Base-by-base conservation (phyloP, 352 stramenopile species). In the Elongisporangium anandrum region DNA sequence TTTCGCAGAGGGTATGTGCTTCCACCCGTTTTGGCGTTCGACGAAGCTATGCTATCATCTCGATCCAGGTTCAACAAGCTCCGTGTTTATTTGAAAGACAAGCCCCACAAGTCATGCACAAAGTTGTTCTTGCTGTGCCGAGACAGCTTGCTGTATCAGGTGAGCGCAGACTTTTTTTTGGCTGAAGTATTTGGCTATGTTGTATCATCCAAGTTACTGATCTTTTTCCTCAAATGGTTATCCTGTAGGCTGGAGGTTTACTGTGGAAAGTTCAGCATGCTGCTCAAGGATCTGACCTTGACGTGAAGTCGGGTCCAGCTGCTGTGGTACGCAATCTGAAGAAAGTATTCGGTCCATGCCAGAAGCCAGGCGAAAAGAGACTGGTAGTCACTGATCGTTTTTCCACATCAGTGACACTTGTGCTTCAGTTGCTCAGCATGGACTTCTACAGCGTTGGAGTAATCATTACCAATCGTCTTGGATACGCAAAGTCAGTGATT, bases 81-180 rank as follows among this genome's bases (percentile, higher is more conserved):
- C 29, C 26, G 56, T 0, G 17, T 58, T 3, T 68, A 21, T 50
- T 48, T 60, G 48, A 54, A 38, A 17, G 52, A 63, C 45, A 58
- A 58, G 39, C 51, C 58, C 4, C 39, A 66, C 49, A 63, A 63
- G 20, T 63, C 24, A 50, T 57, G 54, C 0, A 65, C 59, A 0
- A 65, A 65, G 10, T 23, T 60, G 9, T 69, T 69, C 29, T 57
- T 63, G 50, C 10, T 61, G 47, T 61, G 56, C 49, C 41, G 22
- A 52, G 59, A 63, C 54, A 9, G 63, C 58, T 2, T 63, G 63
- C 51, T 63, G 63, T 59, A 63, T 70, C n/a, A n/a, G n/a, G n/a
- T n/a, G n/a, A n/a, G n/a, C n/a, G n/a, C n/a, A n/a, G n/a, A n/a
- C n/a, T n/a, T n/a, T n/a, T n/a, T n/a, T n/a, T n/a, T n/a, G n/a